phyloP scores from a whole-genome alignment of 805 yeast genomes.

The Lipomyces lipofer region DNA sequence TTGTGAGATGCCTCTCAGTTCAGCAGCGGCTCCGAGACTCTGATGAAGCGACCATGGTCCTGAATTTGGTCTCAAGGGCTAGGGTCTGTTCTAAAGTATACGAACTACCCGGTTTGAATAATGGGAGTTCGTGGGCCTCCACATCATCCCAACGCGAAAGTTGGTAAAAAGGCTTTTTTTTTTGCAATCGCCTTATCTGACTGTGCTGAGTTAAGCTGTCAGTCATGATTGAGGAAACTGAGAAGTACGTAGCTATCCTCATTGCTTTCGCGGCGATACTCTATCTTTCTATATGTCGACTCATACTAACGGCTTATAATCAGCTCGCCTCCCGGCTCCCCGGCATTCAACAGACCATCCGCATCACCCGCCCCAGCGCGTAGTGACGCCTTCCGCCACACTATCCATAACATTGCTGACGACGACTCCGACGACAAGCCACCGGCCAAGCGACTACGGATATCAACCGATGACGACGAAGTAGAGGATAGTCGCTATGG shows the following conservation, averaged over 20 bases:
- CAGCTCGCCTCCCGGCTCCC: slow-evolving; percentile 12
- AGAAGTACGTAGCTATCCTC: slow-evolving; percentile 18
- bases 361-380: background rate
- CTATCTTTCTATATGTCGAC: background rate
- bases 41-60: too few relatives aligned
- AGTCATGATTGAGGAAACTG: slow-evolving; percentile 21
- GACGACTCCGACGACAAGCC: slow-evolving; percentile 7
- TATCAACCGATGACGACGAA: background rate
- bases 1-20: too few relatives aligned
- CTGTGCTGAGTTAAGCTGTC: too few relatives aligned
- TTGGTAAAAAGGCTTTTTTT: too few relatives aligned
- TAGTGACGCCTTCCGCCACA: slow-evolving; percentile 5
- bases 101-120: too few relatives aligned
- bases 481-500: slow-evolving; percentile 23
- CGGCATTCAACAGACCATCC: background rate
- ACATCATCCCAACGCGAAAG: too few relatives aligned
- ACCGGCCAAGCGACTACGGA: slow-evolving; percentile 1
- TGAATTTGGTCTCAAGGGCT: too few relatives aligned
- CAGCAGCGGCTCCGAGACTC: too few relatives aligned
- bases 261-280: background rate
- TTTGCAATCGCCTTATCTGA: too few relatives aligned
- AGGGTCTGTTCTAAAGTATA: too few relatives aligned
- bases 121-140: too few relatives aligned
- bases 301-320: background rate
- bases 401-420: slow-evolving; percentile 13